Conservation (phyloP, 2,329 filamentous ascomycete species). For the Pyrenophora graminea region DNA sequence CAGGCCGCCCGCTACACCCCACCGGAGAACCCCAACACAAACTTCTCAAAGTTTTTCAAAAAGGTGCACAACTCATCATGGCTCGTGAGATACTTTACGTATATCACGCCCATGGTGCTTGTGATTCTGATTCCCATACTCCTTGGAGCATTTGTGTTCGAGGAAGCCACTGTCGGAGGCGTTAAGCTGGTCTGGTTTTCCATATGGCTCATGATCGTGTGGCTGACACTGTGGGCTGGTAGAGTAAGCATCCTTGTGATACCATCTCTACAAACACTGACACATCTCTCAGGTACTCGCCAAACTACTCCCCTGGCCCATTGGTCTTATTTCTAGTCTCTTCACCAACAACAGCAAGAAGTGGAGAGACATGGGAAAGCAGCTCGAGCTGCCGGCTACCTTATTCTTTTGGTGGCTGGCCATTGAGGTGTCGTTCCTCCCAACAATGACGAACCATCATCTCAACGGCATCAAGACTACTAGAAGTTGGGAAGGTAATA, state of each 20-base stretch:
- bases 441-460: constrained; percentile 74
- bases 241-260: constrained; percentile 47
- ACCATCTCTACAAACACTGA: constrained; percentile 8
- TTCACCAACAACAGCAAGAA: constrained; percentile 90
- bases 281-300: constrained; percentile 57
- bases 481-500: constrained; percentile 71
- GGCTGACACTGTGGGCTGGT: constrained; percentile 86
- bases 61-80: constrained; percentile 67
- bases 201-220: constrained; percentile 92
- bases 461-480: constrained; percentile 57
- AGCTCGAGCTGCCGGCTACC: constrained; percentile 82
- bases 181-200: constrained; percentile 87
- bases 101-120: constrained; percentile 67
- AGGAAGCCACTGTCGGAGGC: constrained; percentile 69
- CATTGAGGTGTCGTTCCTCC: constrained; percentile 81
- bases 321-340: constrained; percentile 69
- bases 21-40: constrained; percentile 64
- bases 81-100: constrained; percentile 70
- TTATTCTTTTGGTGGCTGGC: constrained; percentile 92
- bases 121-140: constrained; percentile 71
- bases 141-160: constrained; percentile 64
- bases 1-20: constrained; percentile 68
- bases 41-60: constrained; percentile 67
- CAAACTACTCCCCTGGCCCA: constrained; percentile 65
- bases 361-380: constrained; percentile 85